Conservation (phyloP, 73 alveolate species). For the Urostyla sp. region DNA sequence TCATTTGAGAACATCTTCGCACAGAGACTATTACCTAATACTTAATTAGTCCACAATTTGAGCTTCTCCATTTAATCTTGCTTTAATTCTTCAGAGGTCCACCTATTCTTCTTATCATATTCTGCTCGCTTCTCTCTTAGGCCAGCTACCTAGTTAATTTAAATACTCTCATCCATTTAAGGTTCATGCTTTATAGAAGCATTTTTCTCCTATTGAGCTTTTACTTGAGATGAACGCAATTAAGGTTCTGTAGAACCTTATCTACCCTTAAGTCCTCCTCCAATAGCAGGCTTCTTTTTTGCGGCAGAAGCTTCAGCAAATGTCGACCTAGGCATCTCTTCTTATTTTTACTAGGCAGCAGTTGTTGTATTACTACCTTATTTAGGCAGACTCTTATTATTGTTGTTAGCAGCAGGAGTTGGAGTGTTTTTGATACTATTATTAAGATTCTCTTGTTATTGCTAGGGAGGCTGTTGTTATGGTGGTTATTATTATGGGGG, state of each 20-base stretch:
- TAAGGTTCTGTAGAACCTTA: neutral
- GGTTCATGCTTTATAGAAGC: too few relatives aligned
- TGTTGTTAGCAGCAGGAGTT: neutral
- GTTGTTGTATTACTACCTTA: too few relatives aligned
- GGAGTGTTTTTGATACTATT: too few relatives aligned
- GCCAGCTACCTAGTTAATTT: too few relatives aligned
- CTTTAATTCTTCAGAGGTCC: slow-evolving; percentile 75
- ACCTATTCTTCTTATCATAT: slow-evolving; percentile 75
- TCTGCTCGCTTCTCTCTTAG: slow-evolving; percentile 84
- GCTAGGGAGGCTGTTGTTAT: neutral
- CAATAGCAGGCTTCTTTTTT: neutral
- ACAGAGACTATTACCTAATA: slow-evolving; percentile 22
- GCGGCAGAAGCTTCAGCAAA: neutral
- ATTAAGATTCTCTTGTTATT: neutral
- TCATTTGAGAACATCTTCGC: slow-evolving; percentile 64
- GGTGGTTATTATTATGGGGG: slow-evolving; percentile 12
- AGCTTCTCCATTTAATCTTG: slow-evolving; percentile 82
- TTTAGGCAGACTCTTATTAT: slow-evolving; percentile 8
- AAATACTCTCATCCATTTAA: too few relatives aligned
- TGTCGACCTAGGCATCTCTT: neutral
- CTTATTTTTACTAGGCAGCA: too few relatives aligned
- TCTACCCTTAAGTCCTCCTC: neutral
- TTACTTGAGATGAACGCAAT: too few relatives aligned
- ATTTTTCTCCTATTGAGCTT: too few relatives aligned
- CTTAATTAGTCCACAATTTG: slow-evolving; percentile 25